A percentile compares a stretch with the other conserved stretches of the same genome.
These are phyloP conservation scores for Picochlorum sp. DNA, from an alignment of 139 green algal species.

Conservation along the genomic window DNA sequence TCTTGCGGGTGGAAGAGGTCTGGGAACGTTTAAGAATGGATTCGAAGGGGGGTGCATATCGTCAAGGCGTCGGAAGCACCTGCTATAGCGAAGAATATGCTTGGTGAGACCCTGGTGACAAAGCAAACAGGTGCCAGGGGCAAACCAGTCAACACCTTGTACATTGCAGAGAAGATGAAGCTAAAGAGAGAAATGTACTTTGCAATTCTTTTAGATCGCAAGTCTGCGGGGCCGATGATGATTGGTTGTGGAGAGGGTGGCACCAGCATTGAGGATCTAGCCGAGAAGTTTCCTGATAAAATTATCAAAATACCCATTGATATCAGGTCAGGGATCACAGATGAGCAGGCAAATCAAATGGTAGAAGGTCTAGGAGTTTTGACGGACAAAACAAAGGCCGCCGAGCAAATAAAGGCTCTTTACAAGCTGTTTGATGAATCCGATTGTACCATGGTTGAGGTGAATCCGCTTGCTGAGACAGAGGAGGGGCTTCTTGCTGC, in stretches of 20 bases:
- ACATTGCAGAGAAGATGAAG: constrained; percentile 87
- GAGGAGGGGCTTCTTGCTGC: constrained; percentile 78
- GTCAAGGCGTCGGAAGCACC: constrained; percentile 48
- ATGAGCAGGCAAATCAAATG: constrained; percentile 62
- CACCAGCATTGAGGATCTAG: constrained; percentile 96
- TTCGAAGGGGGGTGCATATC: constrained; percentile 97
- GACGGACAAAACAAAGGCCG: constrained; percentile 62
- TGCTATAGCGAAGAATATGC: constrained; percentile 71
- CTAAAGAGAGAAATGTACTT: constrained; percentile 98
- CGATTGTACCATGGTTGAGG: constrained; percentile 98
- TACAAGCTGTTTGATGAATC: constrained; percentile 84
- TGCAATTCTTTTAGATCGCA: constrained; percentile 91
- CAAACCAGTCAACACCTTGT: constrained; percentile 96
- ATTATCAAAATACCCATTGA: constrained; percentile 96
- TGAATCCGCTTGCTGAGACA: constrained; percentile 93
- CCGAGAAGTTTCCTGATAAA: constrained; percentile 95
- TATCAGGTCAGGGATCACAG: constrained; percentile 73
- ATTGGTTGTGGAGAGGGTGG: constrained; percentile 84
- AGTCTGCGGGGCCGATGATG: constrained; percentile 62
- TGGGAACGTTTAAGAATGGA: constrained; percentile 92
- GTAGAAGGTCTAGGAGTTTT: constrained; percentile 61
- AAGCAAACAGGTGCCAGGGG: constrained; percentile 72
- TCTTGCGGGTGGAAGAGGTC: constrained; percentile 85
- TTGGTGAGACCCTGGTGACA: constrained; percentile 83
- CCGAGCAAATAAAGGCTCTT: constrained; percentile 83